A percentile compares a stretch with the other conserved stretches of the same genome.
phyloP scores from a whole-genome alignment of 1,284 basidiomycete genomes.

The Ustilago hordei region DNA sequence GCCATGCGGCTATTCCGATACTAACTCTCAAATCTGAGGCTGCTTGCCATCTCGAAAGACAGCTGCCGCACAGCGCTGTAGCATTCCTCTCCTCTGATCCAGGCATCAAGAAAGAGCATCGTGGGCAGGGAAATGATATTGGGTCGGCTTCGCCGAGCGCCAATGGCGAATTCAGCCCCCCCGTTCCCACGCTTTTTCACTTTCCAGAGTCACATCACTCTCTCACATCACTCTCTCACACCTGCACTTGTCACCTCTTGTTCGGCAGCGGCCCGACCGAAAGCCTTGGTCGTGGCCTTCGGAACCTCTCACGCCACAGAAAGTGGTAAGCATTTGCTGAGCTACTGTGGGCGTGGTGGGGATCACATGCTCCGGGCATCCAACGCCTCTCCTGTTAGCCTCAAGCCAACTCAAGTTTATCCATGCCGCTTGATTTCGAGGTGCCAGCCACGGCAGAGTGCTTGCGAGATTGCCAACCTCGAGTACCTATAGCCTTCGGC shows the following conservation, averaged over 20 bases:
- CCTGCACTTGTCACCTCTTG: not conserved
- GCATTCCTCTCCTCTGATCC: not conserved
- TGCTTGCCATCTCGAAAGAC: not conserved
- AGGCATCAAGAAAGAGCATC: not conserved
- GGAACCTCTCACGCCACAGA: not conserved
- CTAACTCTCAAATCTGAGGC: not conserved
- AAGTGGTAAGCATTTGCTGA: too few species aligned
- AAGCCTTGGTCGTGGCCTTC: not conserved
- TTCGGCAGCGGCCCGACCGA: not conserved
- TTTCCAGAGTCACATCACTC: not conserved
- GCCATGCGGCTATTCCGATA: not conserved
- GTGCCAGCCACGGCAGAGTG: not conserved
- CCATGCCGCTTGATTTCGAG: not conserved
- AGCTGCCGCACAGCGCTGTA: not conserved
- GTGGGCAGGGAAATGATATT: not conserved
- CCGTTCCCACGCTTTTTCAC: conserved; percentile 2
- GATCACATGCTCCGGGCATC: too few species aligned
- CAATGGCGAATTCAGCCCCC: not conserved
- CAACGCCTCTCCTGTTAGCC: too few species aligned
- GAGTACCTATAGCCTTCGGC: not conserved
- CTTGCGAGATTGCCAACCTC: not conserved
- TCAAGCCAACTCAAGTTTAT: too few species aligned
- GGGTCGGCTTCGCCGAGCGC: not conserved
- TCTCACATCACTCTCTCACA: not conserved
- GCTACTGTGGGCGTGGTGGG: too few species aligned